Evolutionary conservation across 352 stramenopile species (phyloP).

Genomic region (Phytopythium ostracodes): DNA sequence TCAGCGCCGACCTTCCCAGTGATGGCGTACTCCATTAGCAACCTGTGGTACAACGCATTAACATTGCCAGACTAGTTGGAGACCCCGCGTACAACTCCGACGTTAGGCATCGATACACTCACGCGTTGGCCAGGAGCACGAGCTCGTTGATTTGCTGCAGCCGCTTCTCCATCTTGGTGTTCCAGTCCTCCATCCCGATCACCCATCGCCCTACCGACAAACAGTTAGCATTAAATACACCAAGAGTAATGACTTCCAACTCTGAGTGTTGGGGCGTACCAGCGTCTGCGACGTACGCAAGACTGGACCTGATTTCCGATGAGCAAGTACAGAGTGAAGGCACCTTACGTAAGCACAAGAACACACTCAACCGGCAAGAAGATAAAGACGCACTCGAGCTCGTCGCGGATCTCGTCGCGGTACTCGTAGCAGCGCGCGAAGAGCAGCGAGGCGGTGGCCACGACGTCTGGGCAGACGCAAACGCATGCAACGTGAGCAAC

Average conservation of each 20-base stretch:
- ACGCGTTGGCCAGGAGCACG: conserved; percentile 72
- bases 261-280: conserved; percentile 8
- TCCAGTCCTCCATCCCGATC: conserved; percentile 82
- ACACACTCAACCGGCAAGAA: not conserved
- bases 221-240: not conserved
- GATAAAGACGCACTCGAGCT: conserved; percentile 56
- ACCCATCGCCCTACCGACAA: conserved; percentile 53
- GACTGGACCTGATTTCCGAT: conserved; percentile 34
- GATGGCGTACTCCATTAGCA: conserved; percentile 70
- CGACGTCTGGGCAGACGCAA: conserved; percentile 35
- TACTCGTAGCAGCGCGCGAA: conserved; percentile 84
- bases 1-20: conserved; percentile 51
- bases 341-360: not conserved
- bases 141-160: conserved; percentile 77
- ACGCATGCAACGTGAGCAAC: conserved; percentile 1
- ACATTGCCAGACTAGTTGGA: not conserved
- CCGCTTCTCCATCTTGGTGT: conserved; percentile 85
- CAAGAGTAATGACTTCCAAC: not conserved
- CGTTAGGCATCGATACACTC: not conserved
- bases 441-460: conserved; percentile 44
- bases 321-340: conserved; percentile 3
- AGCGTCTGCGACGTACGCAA: conserved; percentile 67
- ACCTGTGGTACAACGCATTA: conserved; percentile 12
- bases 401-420: conserved; percentile 74
- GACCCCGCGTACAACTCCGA: not conserved